These are phyloP conservation scores for Phialophora verrucosa DNA, from an alignment of 2,329 filamentous ascomycete genomes.

Conservation along the genomic window DNA sequence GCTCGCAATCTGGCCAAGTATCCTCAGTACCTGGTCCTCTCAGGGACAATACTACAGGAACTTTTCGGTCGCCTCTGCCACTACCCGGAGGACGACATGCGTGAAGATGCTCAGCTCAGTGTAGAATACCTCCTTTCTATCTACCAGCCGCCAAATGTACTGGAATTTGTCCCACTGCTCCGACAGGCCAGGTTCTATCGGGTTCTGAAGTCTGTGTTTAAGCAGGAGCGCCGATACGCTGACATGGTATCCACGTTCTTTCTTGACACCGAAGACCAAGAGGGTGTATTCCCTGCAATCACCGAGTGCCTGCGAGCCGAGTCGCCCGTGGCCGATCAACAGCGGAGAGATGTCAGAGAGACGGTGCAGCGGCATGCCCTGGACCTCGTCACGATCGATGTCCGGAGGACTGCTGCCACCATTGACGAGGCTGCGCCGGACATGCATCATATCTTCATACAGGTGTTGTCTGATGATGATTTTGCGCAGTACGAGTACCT, in stretches of 20 bases:
- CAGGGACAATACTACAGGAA: slow-evolving; percentile 81
- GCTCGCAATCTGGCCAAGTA: slow-evolving; percentile 96
- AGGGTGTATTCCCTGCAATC: slow-evolving; percentile 79
- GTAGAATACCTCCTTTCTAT: slow-evolving; percentile 92
- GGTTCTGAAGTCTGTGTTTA: slow-evolving; percentile 88
- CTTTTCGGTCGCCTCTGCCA: slow-evolving; percentile 83
- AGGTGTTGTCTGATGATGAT: slow-evolving; percentile 64
- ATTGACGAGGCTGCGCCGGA: slow-evolving; percentile 67
- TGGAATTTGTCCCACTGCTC: slow-evolving; percentile 76
- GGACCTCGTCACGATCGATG: slow-evolving; percentile 71
- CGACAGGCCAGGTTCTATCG: slow-evolving; percentile 83
- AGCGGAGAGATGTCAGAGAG: slow-evolving; percentile 71
- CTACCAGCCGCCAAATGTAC: slow-evolving; percentile 85
- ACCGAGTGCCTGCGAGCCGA: slow-evolving; percentile 72
- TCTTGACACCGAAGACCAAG: slow-evolving; percentile 78
- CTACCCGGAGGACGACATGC: slow-evolving; percentile 78
- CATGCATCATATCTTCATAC: slow-evolving; percentile 70
- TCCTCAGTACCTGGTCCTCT: slow-evolving; percentile 89
- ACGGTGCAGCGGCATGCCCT: slow-evolving; percentile 70
- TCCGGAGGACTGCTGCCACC: slow-evolving; percentile 67
- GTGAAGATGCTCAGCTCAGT: slow-evolving; percentile 95
- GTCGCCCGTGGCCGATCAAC: slow-evolving; percentile 69
- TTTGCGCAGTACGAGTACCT: slow-evolving; percentile 78
- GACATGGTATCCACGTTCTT: slow-evolving; percentile 81
- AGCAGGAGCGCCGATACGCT: slow-evolving; percentile 76